phyloP scores from a whole-genome alignment of 2,329 filamentous ascomycete genomes.

The Zymoseptoria tritici region DNA sequence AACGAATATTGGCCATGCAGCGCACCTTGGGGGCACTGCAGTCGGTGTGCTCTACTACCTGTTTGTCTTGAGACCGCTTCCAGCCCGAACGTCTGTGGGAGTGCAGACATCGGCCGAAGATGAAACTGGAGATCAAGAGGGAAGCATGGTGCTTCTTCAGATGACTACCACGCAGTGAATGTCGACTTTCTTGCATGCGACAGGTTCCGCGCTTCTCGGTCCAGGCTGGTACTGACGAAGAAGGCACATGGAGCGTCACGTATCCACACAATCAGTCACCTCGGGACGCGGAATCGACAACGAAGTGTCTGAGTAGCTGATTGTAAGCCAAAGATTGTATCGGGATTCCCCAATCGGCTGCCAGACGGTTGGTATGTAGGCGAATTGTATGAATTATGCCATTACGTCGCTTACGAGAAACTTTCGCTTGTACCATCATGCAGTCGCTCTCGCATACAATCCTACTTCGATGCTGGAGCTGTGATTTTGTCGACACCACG shows the following conservation, averaged over 20 bases:
- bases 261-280: no score
- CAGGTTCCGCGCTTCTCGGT: no score
- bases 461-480: not conserved
- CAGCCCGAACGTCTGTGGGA: not conserved
- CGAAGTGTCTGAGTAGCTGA: no score
- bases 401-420: not conserved
- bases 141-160: not conserved
- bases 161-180: not conserved
- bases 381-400: not conserved
- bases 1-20: not conserved
- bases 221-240: no score
- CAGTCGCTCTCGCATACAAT: not conserved
- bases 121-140: not conserved
- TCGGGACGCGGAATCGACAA: no score
- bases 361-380: not conserved
- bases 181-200: not conserved
- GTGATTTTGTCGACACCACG: not conserved
- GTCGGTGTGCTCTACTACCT: not conserved
- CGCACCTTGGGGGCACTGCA: not conserved
- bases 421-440: not conserved
- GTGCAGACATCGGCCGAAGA: not conserved
- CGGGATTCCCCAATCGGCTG: not conserved
- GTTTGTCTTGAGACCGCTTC: not conserved
- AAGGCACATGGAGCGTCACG: no score
- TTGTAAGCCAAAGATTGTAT: no score